Base-by-base conservation (phyloP, 2,329 filamentous ascomycete genomes). In the Leptographium lundbergii region DNA sequence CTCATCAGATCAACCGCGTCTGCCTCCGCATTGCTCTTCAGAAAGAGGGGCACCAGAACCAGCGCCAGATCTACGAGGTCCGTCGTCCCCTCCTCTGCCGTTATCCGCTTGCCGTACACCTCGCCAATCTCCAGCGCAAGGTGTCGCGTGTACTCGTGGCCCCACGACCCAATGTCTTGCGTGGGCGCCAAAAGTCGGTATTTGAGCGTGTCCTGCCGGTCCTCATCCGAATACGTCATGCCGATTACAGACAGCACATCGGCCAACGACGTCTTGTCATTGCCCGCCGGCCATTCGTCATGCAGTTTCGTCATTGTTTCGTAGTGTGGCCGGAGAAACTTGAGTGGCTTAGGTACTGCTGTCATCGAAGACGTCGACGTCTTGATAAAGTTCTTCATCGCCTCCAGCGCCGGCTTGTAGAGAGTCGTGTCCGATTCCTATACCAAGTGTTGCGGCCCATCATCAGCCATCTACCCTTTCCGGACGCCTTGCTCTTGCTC, bases 331-430 rank as follows among this genome's bases (percentile, higher is more conserved):
- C 94, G 85, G 64, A 99, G 82, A 73, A 99, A 99, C 75, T 99
- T 99, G 68, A 99, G 81, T 39, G 94, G 94, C 76, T 99, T 99
- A 27, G 95, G 94, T 63, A 99, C 94, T 61, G 94, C 94, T 55
- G 94, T 99, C 94, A 99, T 99, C 53, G 95, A 99, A 61, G 91
- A 97, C 65, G 94, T 99, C 61, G 94, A 96, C 59, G 94, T 99
- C 79, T 96, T 97, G 80, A 99, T 99, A 70, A 90, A 95, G 69
- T 86, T 90, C 79, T 96, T 97, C 84, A 99, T 96, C 66, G 91
- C 88, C 74, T 97, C 91, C 66, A 99, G 79, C 58, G 94, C 88
- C 61, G 91, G 84, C 72, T 91, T 92, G 78, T 97, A 96, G 66
- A 97, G 87, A 61, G 84, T 85, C 65, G 81, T 80, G 75, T 97